phyloP scores from a whole-genome alignment of 2,329 filamentous ascomycete species.

The Colletotrichum navitas region DNA sequence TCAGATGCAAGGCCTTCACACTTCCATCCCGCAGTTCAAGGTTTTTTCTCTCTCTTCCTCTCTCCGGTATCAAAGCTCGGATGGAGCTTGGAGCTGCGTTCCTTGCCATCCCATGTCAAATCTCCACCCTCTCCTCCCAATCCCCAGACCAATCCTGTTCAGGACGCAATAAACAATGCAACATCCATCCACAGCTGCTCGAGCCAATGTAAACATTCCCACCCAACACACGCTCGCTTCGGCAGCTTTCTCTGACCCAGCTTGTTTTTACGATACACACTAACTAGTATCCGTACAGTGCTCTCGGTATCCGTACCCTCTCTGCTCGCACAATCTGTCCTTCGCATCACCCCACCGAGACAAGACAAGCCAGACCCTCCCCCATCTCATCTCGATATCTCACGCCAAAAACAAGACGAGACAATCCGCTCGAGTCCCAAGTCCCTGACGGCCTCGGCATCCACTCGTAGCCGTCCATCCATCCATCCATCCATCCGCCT shows the following conservation, averaged over 20 bases:
- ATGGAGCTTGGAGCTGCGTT: slow-evolving; percentile 20
- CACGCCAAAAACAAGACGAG: slow-evolving; percentile 39
- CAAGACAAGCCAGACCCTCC: slow-evolving; percentile 6
- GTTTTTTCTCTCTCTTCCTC: too few species aligned
- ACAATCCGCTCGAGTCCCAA: slow-evolving; percentile 35
- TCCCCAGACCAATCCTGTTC: slow-evolving; percentile 29
- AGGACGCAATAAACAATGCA: slow-evolving; percentile 40
- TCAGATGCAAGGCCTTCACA: slow-evolving; percentile 34
- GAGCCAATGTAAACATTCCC: slow-evolving; percentile 40
- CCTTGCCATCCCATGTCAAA: not conserved
- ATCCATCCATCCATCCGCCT: not conserved
- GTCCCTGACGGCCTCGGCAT: slow-evolving; percentile 43
- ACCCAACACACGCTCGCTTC: slow-evolving; percentile 24
- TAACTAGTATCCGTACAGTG: too few species aligned
- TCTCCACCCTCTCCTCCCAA: not conserved
- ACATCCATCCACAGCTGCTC: slow-evolving; percentile 30
- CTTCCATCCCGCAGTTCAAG: too few species aligned
- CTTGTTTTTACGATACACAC: not conserved
- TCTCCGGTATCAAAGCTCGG: slow-evolving; percentile 4
- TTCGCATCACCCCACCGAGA: not conserved
- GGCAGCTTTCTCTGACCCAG: slow-evolving; percentile 1
- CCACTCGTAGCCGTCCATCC: slow-evolving; percentile 34
- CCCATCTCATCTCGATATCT: slow-evolving; percentile 23
- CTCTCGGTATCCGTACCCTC: not conserved
- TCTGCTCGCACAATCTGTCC: not conserved